These are phyloP conservation scores for Metschnikowia proteae DNA, from an alignment of 805 yeast genomes.

Conservation along the genomic window DNA sequence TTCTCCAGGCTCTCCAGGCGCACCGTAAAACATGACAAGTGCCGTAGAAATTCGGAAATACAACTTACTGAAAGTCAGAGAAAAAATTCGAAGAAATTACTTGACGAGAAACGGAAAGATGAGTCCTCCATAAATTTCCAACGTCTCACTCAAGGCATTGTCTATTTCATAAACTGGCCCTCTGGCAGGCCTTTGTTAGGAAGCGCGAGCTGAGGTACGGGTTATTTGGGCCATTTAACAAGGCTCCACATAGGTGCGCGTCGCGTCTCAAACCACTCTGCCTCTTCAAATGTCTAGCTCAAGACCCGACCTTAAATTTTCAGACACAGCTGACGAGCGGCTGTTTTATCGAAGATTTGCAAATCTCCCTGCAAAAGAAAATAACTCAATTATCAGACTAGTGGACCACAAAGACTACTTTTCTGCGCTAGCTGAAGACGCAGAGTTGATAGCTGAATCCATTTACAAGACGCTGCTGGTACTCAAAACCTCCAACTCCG, in stretches of 20 bases:
- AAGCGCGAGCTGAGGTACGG: slow-evolving; percentile 2
- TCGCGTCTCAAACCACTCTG: slow-evolving; percentile 5
- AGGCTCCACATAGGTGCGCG: slow-evolving; percentile 3
- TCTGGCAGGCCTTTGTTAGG: not conserved
- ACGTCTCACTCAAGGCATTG: too few relatives aligned
- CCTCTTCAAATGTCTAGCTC: slow-evolving; percentile 33
- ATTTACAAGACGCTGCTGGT: slow-evolving; percentile 84
- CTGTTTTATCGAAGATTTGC: slow-evolving; percentile 43
- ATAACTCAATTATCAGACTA: slow-evolving; percentile 54
- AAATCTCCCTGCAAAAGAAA: slow-evolving; percentile 46
- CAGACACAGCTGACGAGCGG: slow-evolving; percentile 42
- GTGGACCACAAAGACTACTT: slow-evolving; percentile 80
- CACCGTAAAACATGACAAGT: too few relatives aligned
- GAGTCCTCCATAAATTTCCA: too few relatives aligned
- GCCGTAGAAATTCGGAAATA: too few relatives aligned
- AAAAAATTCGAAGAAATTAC: too few relatives aligned
- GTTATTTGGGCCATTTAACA: not conserved
- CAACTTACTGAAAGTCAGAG: too few relatives aligned
- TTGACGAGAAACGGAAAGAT: too few relatives aligned
- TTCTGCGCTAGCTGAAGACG: slow-evolving; percentile 70
- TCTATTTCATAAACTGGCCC: not conserved
- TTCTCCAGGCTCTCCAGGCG: too few relatives aligned
- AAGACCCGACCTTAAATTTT: slow-evolving; percentile 44
- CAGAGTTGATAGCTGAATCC: slow-evolving; percentile 74
- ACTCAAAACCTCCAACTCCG: slow-evolving; percentile 53